phyloP scores from a whole-genome alignment of 768 basidiomycete genomes.

The Xerocomellus amylosporus region DNA sequence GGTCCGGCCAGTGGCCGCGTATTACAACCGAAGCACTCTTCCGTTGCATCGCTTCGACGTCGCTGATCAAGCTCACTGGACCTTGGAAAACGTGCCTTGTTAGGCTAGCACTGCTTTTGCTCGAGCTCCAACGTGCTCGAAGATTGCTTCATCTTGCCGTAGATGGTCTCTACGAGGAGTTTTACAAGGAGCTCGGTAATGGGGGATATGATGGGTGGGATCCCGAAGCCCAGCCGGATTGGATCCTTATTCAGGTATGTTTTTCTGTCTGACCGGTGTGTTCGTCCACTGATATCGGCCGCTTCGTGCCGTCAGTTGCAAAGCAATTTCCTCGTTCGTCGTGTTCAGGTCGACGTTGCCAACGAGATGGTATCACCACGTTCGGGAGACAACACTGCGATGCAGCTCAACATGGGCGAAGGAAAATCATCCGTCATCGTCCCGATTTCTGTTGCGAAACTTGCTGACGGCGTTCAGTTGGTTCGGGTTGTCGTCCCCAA shows the following conservation, averaged over 20 bases:
- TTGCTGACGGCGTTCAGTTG: slow-evolving; percentile 43
- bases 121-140: slow-evolving; percentile 32
- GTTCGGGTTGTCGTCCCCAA: slow-evolving; percentile 49
- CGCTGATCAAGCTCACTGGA: slow-evolving; percentile 1
- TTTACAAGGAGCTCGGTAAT: slow-evolving; percentile 25
- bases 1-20: not conserved
- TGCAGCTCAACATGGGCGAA: slow-evolving; percentile 33
- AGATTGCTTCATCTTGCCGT: slow-evolving; percentile 4
- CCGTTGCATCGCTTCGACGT: slow-evolving; percentile 24
- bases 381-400: slow-evolving; percentile 32
- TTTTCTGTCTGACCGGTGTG: not conserved
- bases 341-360: slow-evolving; percentile 39
- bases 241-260: slow-evolving; percentile 43
- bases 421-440: slow-evolving; percentile 46
- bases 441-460: slow-evolving; percentile 38
- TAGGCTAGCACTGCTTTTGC: slow-evolving; percentile 22
- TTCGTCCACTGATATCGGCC: not conserved
- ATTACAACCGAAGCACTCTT: slow-evolving; percentile 29
- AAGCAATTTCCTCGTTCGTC: slow-evolving; percentile 39
- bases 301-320: slow-evolving; percentile 36
- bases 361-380: slow-evolving; percentile 44
- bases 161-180: slow-evolving; percentile 25
- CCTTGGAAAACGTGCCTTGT: slow-evolving; percentile 32
- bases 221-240: slow-evolving; percentile 32
- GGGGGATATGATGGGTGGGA: slow-evolving; percentile 18